Evolutionary conservation across 352 stramenopile genomes (phyloP), one percentile per base, ranked within the genome.

Genomic region (Aphanomyces invadans): DNA sequence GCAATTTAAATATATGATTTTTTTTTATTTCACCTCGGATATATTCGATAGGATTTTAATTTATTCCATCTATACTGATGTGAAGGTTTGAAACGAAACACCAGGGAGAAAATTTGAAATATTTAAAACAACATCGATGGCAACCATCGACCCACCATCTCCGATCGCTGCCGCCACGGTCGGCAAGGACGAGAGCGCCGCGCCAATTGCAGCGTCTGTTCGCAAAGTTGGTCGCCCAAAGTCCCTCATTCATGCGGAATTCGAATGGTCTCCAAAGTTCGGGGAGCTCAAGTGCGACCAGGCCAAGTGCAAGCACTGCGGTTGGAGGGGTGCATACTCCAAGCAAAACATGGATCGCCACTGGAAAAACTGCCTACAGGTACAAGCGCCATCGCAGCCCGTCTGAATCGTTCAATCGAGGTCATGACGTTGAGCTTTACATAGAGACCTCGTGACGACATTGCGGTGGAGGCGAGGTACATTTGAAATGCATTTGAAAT

Each of bases 401-500:
- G n/a, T n/a, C n/a, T n/a, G n/a, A n/a, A n/a, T n/a, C n/a, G n/a
- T n/a, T n/a, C n/a, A n/a, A n/a, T n/a, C 46, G 46, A 54, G 46
- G 10, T 25, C 46, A 25, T 21, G n/a, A 48, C n/a, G 15, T 48
- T 48, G 39, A n/a, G 39, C 39, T 42, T 42, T 42, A 15, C n/a
- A 7, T 29, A 54, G 46, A 11, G 46, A 23, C 46, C 46, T 11
- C 46, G 46, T 1, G 46, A 54, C 10, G 46, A 54, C 2, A 23
- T 25, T 54, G n/a, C 46, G 46, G 11, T 54, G n/a, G 46, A 54
- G 10, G 26, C 46, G 10, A 11, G 46, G 46, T 54, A 54, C 2
- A 29, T 54, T 54, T 54, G 46, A 54, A 54, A 54, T 54, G 46
- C 10, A 54, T 54, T 54, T 54, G 46, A 54, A 54, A 54, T 54